Evolutionary conservation across 73 alveolate genomes (phyloP).

Genomic region (Symbiodinium natans): DNA sequence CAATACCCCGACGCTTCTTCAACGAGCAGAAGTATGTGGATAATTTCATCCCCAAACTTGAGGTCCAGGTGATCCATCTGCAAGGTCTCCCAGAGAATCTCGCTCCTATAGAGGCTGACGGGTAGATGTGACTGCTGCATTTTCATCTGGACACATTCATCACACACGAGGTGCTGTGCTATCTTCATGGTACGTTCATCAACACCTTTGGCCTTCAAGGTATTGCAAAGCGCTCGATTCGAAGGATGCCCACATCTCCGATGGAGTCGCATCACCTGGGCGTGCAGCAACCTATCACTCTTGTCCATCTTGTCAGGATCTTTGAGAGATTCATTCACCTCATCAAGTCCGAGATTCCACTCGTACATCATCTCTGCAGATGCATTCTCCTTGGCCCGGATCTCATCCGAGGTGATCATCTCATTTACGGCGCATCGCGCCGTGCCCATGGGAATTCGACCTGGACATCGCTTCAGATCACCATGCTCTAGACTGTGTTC

Average conservation of each 20-base stretch:
- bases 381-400: neutral
- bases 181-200: neutral
- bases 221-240: neutral
- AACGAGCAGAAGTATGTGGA: neutral
- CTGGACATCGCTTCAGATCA: neutral
- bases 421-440: neutral
- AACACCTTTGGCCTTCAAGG: neutral
- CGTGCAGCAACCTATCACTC: neutral
- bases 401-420: neutral
- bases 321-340: neutral
- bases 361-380: neutral
- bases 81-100: constrained; percentile 10
- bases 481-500: neutral
- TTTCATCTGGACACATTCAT: neutral
- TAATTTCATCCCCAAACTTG: neutral
- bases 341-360: neutral
- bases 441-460: neutral
- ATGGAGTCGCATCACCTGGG: constrained; percentile 2
- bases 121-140: neutral
- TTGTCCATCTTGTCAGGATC: neutral
- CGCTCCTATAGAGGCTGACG: neutral
- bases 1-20: constrained; percentile 5
- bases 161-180: neutral
- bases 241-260: constrained; percentile 16
- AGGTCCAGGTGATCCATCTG: constrained; percentile 34